Conservation (phyloP, 208 protist genomes). For the Paratrypanosoma confusum region DNA sequence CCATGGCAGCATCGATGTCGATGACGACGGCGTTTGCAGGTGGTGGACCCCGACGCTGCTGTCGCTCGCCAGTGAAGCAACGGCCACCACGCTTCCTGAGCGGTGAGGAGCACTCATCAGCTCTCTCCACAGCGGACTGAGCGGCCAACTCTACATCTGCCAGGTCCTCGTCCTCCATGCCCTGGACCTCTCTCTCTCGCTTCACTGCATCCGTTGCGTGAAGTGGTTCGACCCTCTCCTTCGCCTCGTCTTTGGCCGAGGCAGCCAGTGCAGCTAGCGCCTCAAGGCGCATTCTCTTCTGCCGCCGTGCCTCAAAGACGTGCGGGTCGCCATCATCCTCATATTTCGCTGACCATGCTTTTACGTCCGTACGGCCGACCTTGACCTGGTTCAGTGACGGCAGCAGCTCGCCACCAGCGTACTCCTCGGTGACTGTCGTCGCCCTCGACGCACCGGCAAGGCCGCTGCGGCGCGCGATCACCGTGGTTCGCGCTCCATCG, state of each 20-base stretch:
- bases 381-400: slow-evolving; percentile 52
- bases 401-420: slow-evolving; percentile 46
- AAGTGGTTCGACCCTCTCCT: neutral
- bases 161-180: slow-evolving; percentile 6
- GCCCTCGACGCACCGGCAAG: too few relatives aligned
- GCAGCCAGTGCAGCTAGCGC: neutral
- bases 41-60: neutral
- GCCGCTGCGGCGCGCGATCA: slow-evolving; percentile 18
- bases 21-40: slow-evolving; percentile 19
- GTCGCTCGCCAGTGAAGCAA: neutral
- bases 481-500: slow-evolving; percentile 5
- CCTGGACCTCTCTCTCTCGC: neutral
- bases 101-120: slow-evolving; percentile 1
- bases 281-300: slow-evolving; percentile 46
- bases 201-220: slow-evolving; percentile 4
- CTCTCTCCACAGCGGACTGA: neutral
- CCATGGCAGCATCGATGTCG: slow-evolving; percentile 73
- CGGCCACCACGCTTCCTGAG: neutral
- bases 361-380: slow-evolving; percentile 44
- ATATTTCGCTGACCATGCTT: slow-evolving; percentile 41
- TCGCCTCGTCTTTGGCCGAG: neutral
- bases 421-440: too few relatives aligned
- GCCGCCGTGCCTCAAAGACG: slow-evolving; percentile 21
- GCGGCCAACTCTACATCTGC: neutral
- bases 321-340: slow-evolving; percentile 45